These are phyloP conservation scores for Chaetomium fimeti DNA, from an alignment of 495 filamentous ascomycete genomes.

Conservation along the genomic window DNA sequence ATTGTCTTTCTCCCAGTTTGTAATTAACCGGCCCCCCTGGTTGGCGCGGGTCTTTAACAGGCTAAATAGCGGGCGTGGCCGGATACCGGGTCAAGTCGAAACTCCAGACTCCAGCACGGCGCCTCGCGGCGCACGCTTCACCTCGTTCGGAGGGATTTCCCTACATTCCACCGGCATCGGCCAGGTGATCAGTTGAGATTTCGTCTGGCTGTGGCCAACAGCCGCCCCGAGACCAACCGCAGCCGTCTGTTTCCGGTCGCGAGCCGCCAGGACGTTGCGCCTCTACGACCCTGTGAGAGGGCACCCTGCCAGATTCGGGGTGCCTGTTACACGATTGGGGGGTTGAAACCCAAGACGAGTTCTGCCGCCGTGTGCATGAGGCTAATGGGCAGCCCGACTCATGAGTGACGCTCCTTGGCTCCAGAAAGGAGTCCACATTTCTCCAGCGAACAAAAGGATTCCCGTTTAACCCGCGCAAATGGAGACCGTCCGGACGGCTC, in stretches of 20 bases:
- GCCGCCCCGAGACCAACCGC: conserved; percentile 8
- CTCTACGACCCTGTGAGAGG: neutral
- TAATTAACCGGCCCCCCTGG: conserved; percentile 35
- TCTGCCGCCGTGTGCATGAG: conserved; percentile 10
- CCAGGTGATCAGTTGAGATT: conserved; percentile 21
- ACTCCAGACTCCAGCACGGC: conserved; percentile 18
- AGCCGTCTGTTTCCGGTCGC: neutral
- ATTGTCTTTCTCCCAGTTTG: neutral
- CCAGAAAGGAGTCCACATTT: conserved; percentile 28
- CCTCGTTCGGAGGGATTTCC: conserved; percentile 18
- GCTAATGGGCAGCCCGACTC: conserved; percentile 23
- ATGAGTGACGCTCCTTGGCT: conserved; percentile 19
- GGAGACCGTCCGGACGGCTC: conserved; percentile 25
- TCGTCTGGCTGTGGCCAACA: neutral
- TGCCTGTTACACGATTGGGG: neutral
- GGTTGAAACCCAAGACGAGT: conserved; percentile 13
- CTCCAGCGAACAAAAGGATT: conserved; percentile 23
- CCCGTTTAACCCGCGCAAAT: conserved; percentile 39
- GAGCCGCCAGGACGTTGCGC: neutral
- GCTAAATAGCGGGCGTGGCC: conserved; percentile 34
- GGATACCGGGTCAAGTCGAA: conserved; percentile 37
- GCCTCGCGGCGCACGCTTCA: conserved; percentile 11
- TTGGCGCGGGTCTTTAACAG: conserved; percentile 31
- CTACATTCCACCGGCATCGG: conserved; percentile 19
- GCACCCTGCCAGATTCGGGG: neutral